phyloP scores from a whole-genome alignment of 805 yeast species.

The Alloascoidea africana region DNA sequence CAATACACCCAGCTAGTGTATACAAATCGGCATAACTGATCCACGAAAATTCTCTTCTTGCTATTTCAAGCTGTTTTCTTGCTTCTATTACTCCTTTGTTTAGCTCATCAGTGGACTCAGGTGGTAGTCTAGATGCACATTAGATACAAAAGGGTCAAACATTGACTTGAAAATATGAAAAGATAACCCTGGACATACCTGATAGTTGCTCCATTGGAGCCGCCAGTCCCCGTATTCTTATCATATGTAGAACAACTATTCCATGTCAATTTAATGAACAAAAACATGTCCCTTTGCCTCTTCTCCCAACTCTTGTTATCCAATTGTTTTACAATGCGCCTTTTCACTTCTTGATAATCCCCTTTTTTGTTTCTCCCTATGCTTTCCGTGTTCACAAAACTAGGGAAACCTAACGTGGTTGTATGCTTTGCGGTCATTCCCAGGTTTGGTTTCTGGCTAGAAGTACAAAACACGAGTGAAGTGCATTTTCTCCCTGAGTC shows the following conservation, averaged over 20 bases:
- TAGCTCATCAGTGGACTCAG: constrained; percentile 34
- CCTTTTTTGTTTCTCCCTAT: too few species aligned
- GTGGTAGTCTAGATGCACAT: constrained; percentile 18
- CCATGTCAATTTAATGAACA: constrained; percentile 36
- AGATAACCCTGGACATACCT: constrained; percentile 3
- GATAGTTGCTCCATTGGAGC: constrained; percentile 19
- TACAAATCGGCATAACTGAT: constrained; percentile 34
- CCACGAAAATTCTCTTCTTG: constrained; percentile 28
- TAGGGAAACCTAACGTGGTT: too few species aligned
- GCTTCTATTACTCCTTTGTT: constrained; percentile 40
- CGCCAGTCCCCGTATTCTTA: constrained; percentile 15
- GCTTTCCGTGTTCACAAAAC: too few species aligned
- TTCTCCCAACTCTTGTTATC: too few species aligned
- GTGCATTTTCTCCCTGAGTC: too few species aligned
- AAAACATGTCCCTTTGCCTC: too few species aligned
- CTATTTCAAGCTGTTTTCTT: constrained; percentile 23
- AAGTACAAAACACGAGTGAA: too few species aligned
- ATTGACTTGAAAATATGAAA: background rate
- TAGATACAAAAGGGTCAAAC: constrained; percentile 1
- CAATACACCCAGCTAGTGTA: constrained; percentile 35
- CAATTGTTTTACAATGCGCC: too few species aligned
- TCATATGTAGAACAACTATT: constrained; percentile 34
- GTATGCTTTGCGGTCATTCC: too few species aligned
- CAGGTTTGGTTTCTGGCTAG: too few species aligned
- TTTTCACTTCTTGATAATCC: too few species aligned